Conservation (phyloP, 768 basidiomycete species). For the Psilocybe subaeruginosa region DNA sequence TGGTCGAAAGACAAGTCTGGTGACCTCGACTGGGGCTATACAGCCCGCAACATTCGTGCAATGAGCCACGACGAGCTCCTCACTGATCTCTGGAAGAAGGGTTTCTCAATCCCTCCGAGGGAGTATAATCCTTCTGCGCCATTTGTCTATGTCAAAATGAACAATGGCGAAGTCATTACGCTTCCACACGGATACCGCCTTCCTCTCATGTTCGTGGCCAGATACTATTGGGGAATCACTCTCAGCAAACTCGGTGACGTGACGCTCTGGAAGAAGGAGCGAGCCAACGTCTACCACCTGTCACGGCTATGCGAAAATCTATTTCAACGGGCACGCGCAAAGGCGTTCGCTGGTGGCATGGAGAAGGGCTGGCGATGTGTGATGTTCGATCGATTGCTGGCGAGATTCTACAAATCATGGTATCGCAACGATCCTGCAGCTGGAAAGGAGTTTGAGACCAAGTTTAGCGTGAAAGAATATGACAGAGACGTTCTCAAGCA, state of each 20-base stretch:
- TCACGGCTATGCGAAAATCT: constrained; percentile 38
- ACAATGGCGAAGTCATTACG: constrained; percentile 21
- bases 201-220: constrained; percentile 46
- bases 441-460: constrained; percentile 34
- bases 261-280: constrained; percentile 34
- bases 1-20: constrained; percentile 17
- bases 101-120: constrained; percentile 24
- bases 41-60: constrained; percentile 14
- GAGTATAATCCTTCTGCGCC: constrained; percentile 21
- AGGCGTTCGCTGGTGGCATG: constrained; percentile 26
- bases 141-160: constrained; percentile 18
- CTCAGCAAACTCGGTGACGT: constrained; percentile 26
- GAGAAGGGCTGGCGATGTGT: constrained; percentile 41
- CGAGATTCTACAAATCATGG: constrained; percentile 45
- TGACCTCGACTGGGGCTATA: constrained; percentile 27
- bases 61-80: constrained; percentile 21
- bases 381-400: constrained; percentile 45
- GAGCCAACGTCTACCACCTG: constrained; percentile 44
- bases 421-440: constrained; percentile 36
- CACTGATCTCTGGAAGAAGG: constrained; percentile 16
- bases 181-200: constrained; percentile 43
- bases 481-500: constrained; percentile 37
- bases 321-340: constrained; percentile 33
- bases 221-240: constrained; percentile 44
- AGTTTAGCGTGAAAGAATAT: constrained; percentile 42